phyloP scores from a whole-genome alignment of 1,284 basidiomycete species.

The Boletus semigastroideus region DNA sequence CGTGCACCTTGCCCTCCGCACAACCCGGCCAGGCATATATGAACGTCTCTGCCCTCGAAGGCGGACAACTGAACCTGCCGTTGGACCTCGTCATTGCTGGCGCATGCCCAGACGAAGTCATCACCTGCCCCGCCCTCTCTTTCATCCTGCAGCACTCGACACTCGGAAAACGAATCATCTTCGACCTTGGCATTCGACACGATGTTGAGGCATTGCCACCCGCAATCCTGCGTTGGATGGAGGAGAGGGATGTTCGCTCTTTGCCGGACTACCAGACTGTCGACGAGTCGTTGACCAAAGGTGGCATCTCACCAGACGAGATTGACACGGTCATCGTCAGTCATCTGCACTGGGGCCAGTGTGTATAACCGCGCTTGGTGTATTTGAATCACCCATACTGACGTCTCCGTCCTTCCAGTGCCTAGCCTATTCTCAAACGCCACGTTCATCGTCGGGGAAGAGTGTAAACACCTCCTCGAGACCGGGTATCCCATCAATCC shows the following conservation, averaged over 20 bases:
- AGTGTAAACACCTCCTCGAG: conserved; percentile 34
- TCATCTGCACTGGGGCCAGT: conserved; percentile 48
- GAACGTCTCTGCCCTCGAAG: conserved; percentile 51
- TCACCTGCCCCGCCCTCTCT: conserved; percentile 42
- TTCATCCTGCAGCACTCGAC: conserved; percentile 50
- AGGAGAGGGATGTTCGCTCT: conserved; percentile 26
- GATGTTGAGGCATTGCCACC: conserved; percentile 47
- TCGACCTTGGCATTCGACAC: conserved; percentile 53
- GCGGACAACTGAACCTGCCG: conserved; percentile 40
- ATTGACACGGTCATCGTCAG: conserved; percentile 49
- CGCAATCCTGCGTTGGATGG: conserved; percentile 25
- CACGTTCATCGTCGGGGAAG: conserved; percentile 46
- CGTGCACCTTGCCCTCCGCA: conserved; percentile 5
- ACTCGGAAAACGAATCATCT: conserved; percentile 42
- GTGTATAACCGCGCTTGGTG: neutral
- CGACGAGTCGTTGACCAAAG: conserved; percentile 47
- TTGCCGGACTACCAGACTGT: conserved; percentile 42
- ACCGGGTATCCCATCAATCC: conserved; percentile 45
- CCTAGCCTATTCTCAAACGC: conserved; percentile 45
- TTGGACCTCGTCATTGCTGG: conserved; percentile 41
- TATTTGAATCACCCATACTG: no score
- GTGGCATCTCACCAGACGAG: conserved; percentile 42
- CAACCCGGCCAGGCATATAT: conserved; percentile 42
- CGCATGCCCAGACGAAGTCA: conserved; percentile 22
- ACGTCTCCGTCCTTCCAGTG: conserved; percentile 16